Conservation (phyloP, 1,284 basidiomycete genomes). For the Erythrobasidium hasegawianum region DNA sequence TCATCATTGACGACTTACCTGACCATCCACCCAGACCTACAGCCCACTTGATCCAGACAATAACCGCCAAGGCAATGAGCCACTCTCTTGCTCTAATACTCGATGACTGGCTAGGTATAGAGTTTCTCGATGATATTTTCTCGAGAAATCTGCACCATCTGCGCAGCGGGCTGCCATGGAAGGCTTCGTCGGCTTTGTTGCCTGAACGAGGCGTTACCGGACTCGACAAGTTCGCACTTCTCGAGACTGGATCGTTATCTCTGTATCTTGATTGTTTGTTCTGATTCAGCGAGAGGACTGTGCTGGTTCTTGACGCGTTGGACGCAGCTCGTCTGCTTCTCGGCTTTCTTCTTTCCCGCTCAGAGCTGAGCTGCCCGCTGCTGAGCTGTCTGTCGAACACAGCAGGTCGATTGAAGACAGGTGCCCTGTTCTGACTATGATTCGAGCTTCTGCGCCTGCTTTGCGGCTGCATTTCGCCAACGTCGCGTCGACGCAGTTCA, state of each 20-base stretch:
- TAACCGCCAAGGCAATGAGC: conserved; percentile 56
- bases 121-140: conserved; percentile 6
- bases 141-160: conserved; percentile 31
- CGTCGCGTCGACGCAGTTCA: conserved; percentile 2
- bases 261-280: background rate
- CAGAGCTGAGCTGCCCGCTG: background rate
- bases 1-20: too few species aligned
- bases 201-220: background rate
- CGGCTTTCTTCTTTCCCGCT: conserved; percentile 4
- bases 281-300: conserved; percentile 15
- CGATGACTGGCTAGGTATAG: background rate
- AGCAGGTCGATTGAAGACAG: too few species aligned
- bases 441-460: conserved; percentile 2
- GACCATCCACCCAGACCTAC: conserved; percentile 75
- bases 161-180: conserved; percentile 15
- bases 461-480: background rate
- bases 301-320: conserved; percentile 31
- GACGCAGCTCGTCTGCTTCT: conserved; percentile 17
- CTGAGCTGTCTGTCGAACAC: conserved; percentile 22
- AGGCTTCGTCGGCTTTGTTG: background rate
- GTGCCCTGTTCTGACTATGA: conserved; percentile 10
- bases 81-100: conserved; percentile 48
- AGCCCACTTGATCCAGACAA: conserved; percentile 62
- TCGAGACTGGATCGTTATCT: background rate
- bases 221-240: background rate